A percentile compares a stretch with the other conserved stretches of the same genome.
phyloP scores from a whole-genome alignment of 805 yeast species.

The Wickerhamomyces alni region DNA sequence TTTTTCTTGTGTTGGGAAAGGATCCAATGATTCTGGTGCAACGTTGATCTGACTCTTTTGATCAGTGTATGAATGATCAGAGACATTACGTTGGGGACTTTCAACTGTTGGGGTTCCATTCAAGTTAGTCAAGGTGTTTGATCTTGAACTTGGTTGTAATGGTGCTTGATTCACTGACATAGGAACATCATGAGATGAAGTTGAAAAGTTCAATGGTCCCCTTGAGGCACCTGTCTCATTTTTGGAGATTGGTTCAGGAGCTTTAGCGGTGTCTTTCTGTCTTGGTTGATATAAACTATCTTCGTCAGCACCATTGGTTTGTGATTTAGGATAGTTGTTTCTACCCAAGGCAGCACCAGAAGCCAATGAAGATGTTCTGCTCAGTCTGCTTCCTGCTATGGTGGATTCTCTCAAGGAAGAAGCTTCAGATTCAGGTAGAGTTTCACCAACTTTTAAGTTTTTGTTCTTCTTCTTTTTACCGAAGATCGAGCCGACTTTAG shows the following conservation, averaged over 20 bases:
- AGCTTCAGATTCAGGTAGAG: constrained; percentile 21
- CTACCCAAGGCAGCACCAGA: constrained; percentile 3
- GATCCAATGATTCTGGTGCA: constrained; percentile 4
- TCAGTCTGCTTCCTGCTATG: constrained; percentile 7
- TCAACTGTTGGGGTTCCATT: constrained; percentile 1
- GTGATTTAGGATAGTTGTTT: neutral
- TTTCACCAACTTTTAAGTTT: constrained; percentile 9
- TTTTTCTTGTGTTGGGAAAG: neutral
- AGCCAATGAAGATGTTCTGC: constrained; percentile 17
- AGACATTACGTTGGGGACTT: neutral
- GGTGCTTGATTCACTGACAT: constrained; percentile 29
- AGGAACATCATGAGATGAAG: constrained; percentile 3
- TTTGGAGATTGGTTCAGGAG: constrained; percentile 10
- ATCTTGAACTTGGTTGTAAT: constrained; percentile 28
- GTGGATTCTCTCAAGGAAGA: constrained; percentile 17
- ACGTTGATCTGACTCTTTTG: constrained; percentile 12
- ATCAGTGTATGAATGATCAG: constrained; percentile 11
- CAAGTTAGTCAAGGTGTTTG: constrained; percentile 11
- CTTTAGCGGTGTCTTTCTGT: constrained; percentile 4
- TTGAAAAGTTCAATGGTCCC: constrained; percentile 1
- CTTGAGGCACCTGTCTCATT: constrained; percentile 3
- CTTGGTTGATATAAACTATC: neutral
- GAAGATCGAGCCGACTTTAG: constrained; percentile 72
- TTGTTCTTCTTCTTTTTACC: constrained; percentile 45
- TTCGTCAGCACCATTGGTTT: neutral